phyloP scores from a whole-genome alignment of 495 filamentous ascomycete genomes.

The Neurospora terricola region DNA sequence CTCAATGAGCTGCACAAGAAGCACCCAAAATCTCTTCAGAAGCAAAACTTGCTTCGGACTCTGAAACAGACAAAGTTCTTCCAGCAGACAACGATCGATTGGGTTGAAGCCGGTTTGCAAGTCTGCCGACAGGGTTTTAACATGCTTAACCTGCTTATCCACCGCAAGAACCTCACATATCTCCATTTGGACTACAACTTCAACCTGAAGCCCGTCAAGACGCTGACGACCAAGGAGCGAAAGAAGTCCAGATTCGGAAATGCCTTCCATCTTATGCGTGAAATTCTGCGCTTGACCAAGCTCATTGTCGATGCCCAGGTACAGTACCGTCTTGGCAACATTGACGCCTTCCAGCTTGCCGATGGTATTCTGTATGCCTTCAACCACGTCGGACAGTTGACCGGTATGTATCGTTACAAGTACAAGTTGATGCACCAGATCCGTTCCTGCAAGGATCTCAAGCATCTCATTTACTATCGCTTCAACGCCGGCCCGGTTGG shows the following conservation, averaged over 20 bases:
- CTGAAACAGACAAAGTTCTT: conserved; percentile 97
- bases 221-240: conserved; percentile 95
- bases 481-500: conserved; percentile 98
- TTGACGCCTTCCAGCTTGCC: conserved; percentile 97
- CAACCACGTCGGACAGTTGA: conserved; percentile 98
- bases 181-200: conserved; percentile 99
- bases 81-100: conserved; percentile 98
- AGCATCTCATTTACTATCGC: conserved; percentile 98
- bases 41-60: conserved; percentile 81
- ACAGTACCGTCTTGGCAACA: conserved; percentile 95
- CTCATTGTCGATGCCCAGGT: conserved; percentile 98
- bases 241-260: conserved; percentile 99
- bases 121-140: conserved; percentile 98
- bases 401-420: conserved; percentile 99
- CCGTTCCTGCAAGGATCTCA: conserved; percentile 96
- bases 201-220: conserved; percentile 98
- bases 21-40: conserved; percentile 87
- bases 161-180: conserved; percentile 97
- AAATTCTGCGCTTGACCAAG: conserved; percentile 96
- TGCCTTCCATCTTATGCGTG: conserved; percentile 97
- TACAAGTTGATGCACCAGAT: conserved; percentile 99
- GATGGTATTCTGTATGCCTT: conserved; percentile 98
- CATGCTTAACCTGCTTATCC: conserved; percentile 97
- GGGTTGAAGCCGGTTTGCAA: conserved; percentile 97
- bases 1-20: conserved; percentile 95